phyloP scores from a whole-genome alignment of 23 red algal species.

The Gracilariopsis chorda region DNA sequence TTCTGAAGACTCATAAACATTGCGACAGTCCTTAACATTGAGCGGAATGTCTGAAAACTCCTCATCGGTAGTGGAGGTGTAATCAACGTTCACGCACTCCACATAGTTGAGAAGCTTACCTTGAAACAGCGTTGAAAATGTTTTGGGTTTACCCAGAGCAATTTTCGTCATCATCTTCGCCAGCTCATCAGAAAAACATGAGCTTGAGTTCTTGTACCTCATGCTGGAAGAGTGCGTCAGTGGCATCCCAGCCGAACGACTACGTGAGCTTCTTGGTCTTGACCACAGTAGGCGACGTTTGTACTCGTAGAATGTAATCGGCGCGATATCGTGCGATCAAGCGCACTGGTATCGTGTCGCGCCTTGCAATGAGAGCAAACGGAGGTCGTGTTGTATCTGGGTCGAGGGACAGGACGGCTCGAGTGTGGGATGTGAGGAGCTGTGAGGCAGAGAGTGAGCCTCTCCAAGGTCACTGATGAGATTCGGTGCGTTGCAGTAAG shows the following conservation, averaged over 20 bases:
- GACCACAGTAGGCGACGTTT: slow-evolving; percentile 57
- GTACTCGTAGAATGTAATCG: too few species aligned
- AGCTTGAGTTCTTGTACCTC: slow-evolving; percentile 95
- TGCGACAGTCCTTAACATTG: slow-evolving; percentile 64
- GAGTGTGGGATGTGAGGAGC: not conserved
- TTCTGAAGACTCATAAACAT: slow-evolving; percentile 77
- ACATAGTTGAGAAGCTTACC: slow-evolving; percentile 50
- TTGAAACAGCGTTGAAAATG: slow-evolving; percentile 65
- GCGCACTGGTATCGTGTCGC: too few species aligned
- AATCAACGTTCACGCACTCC: slow-evolving; percentile 73
- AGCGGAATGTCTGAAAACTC: slow-evolving; percentile 81
- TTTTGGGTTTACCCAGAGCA: slow-evolving; percentile 9
- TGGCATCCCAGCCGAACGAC: slow-evolving; percentile 91
- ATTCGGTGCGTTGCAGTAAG: not conserved
- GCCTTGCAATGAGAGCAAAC: too few species aligned
- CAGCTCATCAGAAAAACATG: slow-evolving; percentile 64
- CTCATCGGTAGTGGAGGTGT: slow-evolving; percentile 40
- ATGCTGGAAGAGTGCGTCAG: slow-evolving; percentile 90
- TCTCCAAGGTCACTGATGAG: not conserved
- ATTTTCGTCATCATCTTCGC: slow-evolving; percentile 65
- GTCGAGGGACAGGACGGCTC: not conserved
- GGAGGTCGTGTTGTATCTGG: too few species aligned
- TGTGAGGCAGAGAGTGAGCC: not conserved
- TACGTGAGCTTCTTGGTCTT: slow-evolving; percentile 89
- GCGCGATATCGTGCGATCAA: too few species aligned